Evolutionary conservation across 148 eudicot genomes (phyloP), one percentile per base, ranked within the genome.

Genomic region (Mesembryanthemum crystallinum): DNA sequence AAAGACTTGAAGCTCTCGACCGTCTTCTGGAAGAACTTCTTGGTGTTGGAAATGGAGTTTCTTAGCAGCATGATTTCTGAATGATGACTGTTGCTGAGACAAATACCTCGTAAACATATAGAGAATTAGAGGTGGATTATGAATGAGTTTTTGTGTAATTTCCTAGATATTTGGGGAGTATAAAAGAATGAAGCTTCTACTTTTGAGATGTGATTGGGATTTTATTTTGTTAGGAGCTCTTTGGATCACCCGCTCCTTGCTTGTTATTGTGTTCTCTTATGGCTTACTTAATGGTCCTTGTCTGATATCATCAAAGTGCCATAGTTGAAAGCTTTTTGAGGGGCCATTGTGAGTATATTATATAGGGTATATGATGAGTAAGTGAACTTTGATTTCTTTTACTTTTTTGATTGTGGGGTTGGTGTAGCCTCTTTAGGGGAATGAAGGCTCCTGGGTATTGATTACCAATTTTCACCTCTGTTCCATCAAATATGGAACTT

Each of bases 21-120:
- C 6, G 90, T 84, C 80, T 70, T 88, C 43, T 80, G 82, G 61
- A 90, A 79, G 79, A 90, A 80, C 76, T 83, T 90, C 82, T 87
- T 90, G 78, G 90, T 89, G 71, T 61, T 76, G 73, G 87, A 81
- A 30, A 87, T 73, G 39, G 88, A 80, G 76, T 80, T 80, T 73
- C 79, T 80, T n/a, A 88, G 80, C 70, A 84, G 42, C 89, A 88
- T 89, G 43, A 49, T 47, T 45, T 14, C 59, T 9, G 12, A 29
- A 2, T 54, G 59, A 15, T 28, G 12, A 4, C 14, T 7, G 71
- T 27, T 47, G 54, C 43, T n/a, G 25, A 47, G 47, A 20, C 30
- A 12, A 23, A 8, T 64, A 55, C 76, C 64, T 78, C 76, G 64
- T 64, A 78, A 67, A 73, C 62, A 67, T 71, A 21, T 33, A 52